Percentiles rank a stretch among this genome's conserved stretches.
Evolutionary conservation across 352 stramenopile genomes (phyloP).

Genomic region (Plasmopara viticola): DNA sequence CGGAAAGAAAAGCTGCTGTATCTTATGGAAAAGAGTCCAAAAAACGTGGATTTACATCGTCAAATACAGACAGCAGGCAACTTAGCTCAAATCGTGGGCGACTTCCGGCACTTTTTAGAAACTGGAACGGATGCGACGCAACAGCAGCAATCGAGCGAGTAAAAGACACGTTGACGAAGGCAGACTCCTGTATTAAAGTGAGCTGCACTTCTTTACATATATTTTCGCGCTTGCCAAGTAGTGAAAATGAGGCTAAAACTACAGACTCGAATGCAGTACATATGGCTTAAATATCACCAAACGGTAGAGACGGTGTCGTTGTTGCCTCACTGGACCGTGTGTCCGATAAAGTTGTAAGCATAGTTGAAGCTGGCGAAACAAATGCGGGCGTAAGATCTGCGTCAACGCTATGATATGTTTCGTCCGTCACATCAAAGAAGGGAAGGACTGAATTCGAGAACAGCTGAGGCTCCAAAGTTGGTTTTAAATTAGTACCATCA

Average conservation of each 20-base stretch:
- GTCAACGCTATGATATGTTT: conserved; percentile 28
- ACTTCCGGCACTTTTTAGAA: conserved; percentile 79
- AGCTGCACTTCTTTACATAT: conserved; percentile 4
- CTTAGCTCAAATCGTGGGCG: conserved; percentile 72
- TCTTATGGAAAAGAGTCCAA: conserved; percentile 78
- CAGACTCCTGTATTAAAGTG: neutral
- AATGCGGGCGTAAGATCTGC: conserved; percentile 34
- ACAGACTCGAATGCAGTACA: conserved; percentile 20
- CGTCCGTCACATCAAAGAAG: conserved; percentile 50
- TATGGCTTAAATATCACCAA: conserved; percentile 24
- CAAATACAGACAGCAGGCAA: conserved; percentile 84
- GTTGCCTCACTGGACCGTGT: conserved; percentile 14
- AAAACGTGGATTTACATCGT: conserved; percentile 79
- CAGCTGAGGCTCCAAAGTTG: conserved; percentile 9
- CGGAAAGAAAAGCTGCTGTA: conserved; percentile 81
- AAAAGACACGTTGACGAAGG: conserved; percentile 2
- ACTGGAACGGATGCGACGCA: conserved; percentile 40
- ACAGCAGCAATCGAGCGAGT: neutral
- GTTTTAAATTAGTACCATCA: conserved; percentile 26
- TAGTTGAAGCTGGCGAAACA: conserved; percentile 14
- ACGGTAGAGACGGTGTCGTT: conserved; percentile 20
- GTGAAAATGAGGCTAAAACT: conserved; percentile 24
- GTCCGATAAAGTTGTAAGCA: conserved; percentile 14
- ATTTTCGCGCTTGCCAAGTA: conserved; percentile 23
- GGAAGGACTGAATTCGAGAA: conserved; percentile 24